Conservation (phyloP, 2,329 filamentous ascomycete genomes). For the Cladophialophora yegresii region DNA sequence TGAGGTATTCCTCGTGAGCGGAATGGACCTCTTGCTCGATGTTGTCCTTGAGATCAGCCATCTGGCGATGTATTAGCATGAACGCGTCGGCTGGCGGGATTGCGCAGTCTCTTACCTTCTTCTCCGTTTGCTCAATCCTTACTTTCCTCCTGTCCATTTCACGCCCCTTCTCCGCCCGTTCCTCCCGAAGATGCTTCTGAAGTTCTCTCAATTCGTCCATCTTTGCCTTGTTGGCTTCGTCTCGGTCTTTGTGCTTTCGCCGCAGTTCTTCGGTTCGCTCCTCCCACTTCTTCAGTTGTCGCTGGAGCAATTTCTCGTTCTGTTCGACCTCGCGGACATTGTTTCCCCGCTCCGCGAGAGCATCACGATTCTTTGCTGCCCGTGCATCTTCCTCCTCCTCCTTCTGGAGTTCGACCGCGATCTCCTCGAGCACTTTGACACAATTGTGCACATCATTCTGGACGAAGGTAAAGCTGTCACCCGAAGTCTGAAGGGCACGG, state of each 20-base stretch:
- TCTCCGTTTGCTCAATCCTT: slow-evolving; percentile 97
- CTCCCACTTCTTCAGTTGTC: slow-evolving; percentile 81
- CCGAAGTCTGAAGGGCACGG: slow-evolving; percentile 87
- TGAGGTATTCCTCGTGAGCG: slow-evolving; percentile 91
- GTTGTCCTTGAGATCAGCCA: slow-evolving; percentile 95
- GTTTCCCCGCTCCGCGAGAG: slow-evolving; percentile 81
- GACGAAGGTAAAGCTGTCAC: slow-evolving; percentile 84
- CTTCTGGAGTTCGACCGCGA: slow-evolving; percentile 77
- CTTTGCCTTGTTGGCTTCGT: slow-evolving; percentile 74
- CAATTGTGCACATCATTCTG: slow-evolving; percentile 82
- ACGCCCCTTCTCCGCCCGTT: slow-evolving; percentile 80
- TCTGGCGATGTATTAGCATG: slow-evolving; percentile 57
- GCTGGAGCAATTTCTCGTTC: slow-evolving; percentile 77
- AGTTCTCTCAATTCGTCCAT: slow-evolving; percentile 86
- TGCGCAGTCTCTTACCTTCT: slow-evolving; percentile 68
- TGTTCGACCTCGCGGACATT: slow-evolving; percentile 90
- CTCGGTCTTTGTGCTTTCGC: slow-evolving; percentile 77
- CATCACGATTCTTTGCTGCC: slow-evolving; percentile 79
- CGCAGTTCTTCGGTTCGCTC: slow-evolving; percentile 83
- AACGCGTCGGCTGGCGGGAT: neutral
- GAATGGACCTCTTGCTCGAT: slow-evolving; percentile 92
- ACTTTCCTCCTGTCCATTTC: slow-evolving; percentile 91
- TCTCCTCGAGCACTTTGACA: slow-evolving; percentile 85
- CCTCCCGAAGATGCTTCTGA: slow-evolving; percentile 78
- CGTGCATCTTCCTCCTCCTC: slow-evolving; percentile 87